These are phyloP conservation scores for Leptodontidium sp. DNA, from an alignment of 2,329 filamentous ascomycete species.

Conservation along the genomic window DNA sequence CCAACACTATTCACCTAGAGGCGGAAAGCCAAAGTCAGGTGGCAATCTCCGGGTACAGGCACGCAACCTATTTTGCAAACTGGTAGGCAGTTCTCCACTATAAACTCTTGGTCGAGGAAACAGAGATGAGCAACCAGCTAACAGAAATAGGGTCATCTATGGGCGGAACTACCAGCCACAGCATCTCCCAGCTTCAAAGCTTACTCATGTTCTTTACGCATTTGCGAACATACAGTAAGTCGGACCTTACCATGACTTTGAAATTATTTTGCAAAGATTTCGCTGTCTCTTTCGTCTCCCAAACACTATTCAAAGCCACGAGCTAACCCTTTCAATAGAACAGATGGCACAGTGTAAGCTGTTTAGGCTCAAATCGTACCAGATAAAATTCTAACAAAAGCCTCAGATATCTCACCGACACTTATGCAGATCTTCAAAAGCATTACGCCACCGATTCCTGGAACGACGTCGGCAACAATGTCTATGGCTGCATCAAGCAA, in stretches of 20 bases:
- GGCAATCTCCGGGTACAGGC: neutral
- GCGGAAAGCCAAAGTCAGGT: neutral
- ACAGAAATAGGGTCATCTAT: neutral
- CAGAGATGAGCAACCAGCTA: neutral
- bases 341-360: neutral
- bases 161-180: conserved; percentile 65
- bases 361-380: neutral
- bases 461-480: neutral
- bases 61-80: neutral
- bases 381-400: neutral
- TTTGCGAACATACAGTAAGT: conserved; percentile 73
- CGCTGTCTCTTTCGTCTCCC: neutral
- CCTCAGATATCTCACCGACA: neutral
- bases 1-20: neutral
- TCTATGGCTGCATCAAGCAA: conserved; percentile 76
- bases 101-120: neutral
- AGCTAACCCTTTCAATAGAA: neutral
- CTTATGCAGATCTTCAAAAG: neutral
- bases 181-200: conserved; percentile 70
- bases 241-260: neutral
- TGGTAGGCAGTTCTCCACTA: neutral
- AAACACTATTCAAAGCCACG: neutral
- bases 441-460: neutral
- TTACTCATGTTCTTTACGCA: conserved; percentile 82
- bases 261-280: neutral